Conservation (phyloP, 1,139 yeast species). For the Waltiozyma sp. region DNA sequence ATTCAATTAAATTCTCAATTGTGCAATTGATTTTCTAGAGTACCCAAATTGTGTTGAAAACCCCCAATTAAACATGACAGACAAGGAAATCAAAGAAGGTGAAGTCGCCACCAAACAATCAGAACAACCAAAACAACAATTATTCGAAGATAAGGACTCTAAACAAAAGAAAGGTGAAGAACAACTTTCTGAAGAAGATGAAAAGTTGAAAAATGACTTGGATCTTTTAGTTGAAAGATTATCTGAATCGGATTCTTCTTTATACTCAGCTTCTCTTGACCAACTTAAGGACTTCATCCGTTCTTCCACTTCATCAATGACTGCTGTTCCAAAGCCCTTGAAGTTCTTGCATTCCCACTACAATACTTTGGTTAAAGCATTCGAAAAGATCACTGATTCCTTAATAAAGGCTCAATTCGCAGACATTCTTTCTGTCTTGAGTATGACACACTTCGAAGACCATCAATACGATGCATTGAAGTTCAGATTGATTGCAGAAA, state of each 20-base stretch:
- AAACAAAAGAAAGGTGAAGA: constrained; percentile 36
- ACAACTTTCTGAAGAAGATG: constrained; percentile 90
- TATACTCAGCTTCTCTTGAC: constrained; percentile 50
- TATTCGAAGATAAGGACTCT: constrained; percentile 10
- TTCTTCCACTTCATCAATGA: constrained; percentile 95
- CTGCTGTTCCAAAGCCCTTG: constrained; percentile 97
- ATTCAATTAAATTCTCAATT: not conserved
- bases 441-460: constrained; percentile 88
- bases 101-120: constrained; percentile 20
- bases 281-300: constrained; percentile 69
- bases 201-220: constrained; percentile 74
- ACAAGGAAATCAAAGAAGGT: constrained; percentile 11
- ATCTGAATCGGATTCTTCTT: constrained; percentile 35
- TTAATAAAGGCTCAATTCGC: constrained; percentile 43
- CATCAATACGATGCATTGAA: constrained; percentile 73
- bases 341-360: constrained; percentile 89
- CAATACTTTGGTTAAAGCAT: constrained; percentile 51
- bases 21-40: not conserved
- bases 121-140: constrained; percentile 10
- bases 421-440: constrained; percentile 84
- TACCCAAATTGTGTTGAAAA: not conserved
- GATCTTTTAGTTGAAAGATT: constrained; percentile 80
- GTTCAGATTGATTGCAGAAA: constrained; percentile 62
- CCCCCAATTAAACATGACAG: constrained; percentile 7
- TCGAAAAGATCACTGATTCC: constrained; percentile 51